A percentile compares a stretch with the other conserved stretches of the same genome.
Evolutionary conservation across 345 rosid genomes (phyloP).

Genomic region (Gossypium thurberi): DNA sequence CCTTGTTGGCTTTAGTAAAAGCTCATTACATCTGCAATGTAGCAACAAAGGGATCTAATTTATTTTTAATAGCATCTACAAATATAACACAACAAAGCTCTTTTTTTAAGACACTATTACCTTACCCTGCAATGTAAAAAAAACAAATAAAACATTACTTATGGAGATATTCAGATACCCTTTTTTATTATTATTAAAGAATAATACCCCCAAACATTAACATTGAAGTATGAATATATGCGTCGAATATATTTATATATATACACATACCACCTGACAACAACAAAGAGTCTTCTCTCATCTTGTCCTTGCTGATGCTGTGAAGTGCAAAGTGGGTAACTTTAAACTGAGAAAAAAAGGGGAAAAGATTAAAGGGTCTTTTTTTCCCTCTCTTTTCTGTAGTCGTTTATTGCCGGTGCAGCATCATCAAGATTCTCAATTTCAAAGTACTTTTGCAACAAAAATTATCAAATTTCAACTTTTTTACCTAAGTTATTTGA

Average conservation of each 20-base stretch:
- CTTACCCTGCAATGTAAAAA: too few relatives aligned
- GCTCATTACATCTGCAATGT: conserved; percentile 8
- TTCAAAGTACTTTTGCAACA: conserved; percentile 21
- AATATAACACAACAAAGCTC: neutral
- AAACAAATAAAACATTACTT: too few relatives aligned
- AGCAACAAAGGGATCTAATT: conserved; percentile 14
- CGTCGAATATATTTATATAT: neutral
- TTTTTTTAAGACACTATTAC: too few relatives aligned
- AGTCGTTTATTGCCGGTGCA: conserved; percentile 89
- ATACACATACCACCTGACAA: conserved; percentile 24
- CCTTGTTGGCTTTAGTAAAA: too few relatives aligned
- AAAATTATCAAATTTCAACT: neutral
- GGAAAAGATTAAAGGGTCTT: too few relatives aligned
- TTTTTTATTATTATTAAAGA: neutral
- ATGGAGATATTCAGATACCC: neutral
- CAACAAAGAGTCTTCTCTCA: conserved; percentile 11
- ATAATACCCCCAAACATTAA: neutral
- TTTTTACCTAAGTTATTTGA: too few relatives aligned
- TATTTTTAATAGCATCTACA: neutral
- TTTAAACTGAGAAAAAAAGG: too few relatives aligned
- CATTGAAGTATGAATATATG: neutral
- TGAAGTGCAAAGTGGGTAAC: neutral
- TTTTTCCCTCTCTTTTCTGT: neutral
- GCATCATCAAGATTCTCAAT: conserved; percentile 99
- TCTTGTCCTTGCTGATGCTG: neutral